Conservation (phyloP, 176 grass and related monocot genomes). For the Chrysopogon serrulatus region DNA sequence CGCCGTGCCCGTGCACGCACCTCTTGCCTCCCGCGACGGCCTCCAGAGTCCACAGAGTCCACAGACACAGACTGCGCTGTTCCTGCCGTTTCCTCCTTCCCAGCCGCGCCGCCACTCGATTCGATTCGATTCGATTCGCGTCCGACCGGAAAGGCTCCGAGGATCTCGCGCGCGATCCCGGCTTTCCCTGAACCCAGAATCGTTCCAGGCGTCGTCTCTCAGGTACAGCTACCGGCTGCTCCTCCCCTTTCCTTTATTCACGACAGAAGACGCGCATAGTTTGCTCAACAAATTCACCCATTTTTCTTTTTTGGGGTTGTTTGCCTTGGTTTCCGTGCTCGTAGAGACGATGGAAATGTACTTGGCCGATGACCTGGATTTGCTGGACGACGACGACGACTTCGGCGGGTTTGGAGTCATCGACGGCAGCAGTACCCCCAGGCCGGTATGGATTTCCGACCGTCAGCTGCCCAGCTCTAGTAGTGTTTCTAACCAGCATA, state of each 20-base stretch:
- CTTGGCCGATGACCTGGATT: conserved; percentile 1
- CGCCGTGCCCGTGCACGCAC: neutral
- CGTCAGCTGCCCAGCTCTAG: neutral
- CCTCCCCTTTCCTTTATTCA: neutral
- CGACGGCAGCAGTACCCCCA: neutral
- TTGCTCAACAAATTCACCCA: neutral
- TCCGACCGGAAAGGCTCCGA: neutral
- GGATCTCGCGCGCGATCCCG: neutral
- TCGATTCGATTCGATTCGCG: neutral
- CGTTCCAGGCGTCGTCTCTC: neutral
- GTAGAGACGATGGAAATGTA: neutral
- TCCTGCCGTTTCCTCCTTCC: neutral
- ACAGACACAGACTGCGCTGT: neutral
- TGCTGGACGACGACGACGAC: neutral
- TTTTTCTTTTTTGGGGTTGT: neutral
- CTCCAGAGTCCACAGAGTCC: neutral
- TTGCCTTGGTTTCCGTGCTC: neutral
- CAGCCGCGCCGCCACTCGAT: neutral
- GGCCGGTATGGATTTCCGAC: neutral
- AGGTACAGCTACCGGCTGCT: neutral
- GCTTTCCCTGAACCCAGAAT: neutral
- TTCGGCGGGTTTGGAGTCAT: neutral
- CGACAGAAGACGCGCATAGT: neutral
- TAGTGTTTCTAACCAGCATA: neutral
- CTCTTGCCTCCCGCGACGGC: neutral